Evolutionary conservation across 805 yeast genomes (phyloP), one percentile per base, ranked within the genome.

Genomic region (Teunomyces gatunensis): DNA sequence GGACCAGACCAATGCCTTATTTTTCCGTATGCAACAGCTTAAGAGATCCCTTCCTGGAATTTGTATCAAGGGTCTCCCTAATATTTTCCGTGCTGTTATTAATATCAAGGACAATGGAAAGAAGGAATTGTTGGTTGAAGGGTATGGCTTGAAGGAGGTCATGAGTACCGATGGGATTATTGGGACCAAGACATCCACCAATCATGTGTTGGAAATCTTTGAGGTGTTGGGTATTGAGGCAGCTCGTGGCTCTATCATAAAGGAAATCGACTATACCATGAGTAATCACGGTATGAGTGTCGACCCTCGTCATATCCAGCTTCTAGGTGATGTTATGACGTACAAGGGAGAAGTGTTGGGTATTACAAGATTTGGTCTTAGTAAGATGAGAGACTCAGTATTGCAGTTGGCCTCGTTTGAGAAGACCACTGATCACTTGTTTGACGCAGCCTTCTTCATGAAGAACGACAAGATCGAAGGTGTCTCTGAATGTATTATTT

Each of bases 231-330:
- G 99, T 60, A 95, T 94, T 54, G 99, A 94, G 67, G 99, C 99
- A 1, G 99, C 99, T 1, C 80, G 99, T 65, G 73, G 89, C 0
- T 85, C 96, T 57, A 94, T 94, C 64, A 87, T 94, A 63, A 83
- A 83, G 53, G 99, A 94, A 73, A 94, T 94, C 67, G 96, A 88
- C 63, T 90, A 90, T 64, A 94, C 99, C 47, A 94, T 94, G 99
- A 84, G 96, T 64, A 89, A 90, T 69, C 99, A 94, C 75, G 99
- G 99, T 70, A 94, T 94, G 99, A 89, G 96, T 66, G 97, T 94
- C 43, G 99, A 94, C 77, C 99, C 98, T 51, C 96, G 99, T 77
- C 99, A 94, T 68, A 91, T 95, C 65, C 98, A 94, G 73, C 75
- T 94, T 41, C 74, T 94, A 54, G 99, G 99, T 54, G 99, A 94